Evolutionary conservation across 1,284 basidiomycete species (phyloP).

Genomic region (Rhodotorula sp.): DNA sequence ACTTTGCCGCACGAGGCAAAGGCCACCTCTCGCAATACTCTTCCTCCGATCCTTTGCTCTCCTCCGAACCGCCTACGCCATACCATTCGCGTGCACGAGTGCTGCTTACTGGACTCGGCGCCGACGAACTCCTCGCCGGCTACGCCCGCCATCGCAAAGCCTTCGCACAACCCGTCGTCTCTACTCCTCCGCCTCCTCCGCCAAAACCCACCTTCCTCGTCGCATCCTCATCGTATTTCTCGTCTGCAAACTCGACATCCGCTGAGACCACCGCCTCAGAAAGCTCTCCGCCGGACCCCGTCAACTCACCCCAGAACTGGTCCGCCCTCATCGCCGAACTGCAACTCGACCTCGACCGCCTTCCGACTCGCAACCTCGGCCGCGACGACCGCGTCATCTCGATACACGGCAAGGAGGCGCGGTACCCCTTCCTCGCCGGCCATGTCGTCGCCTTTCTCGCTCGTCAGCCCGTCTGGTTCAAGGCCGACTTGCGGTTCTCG

Average conservation of each 20-base stretch:
- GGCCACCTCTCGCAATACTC: slow-evolving; percentile 55
- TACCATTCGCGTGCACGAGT: slow-evolving; percentile 78
- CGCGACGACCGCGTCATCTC: slow-evolving; percentile 91
- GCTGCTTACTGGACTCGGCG: slow-evolving; percentile 85
- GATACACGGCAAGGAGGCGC: slow-evolving; percentile 79
- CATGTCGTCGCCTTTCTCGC: slow-evolving; percentile 67
- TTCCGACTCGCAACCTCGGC: slow-evolving; percentile 81
- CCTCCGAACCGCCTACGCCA: slow-evolving; percentile 43
- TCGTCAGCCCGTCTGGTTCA: slow-evolving; percentile 69
- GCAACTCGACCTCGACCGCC: slow-evolving; percentile 85
- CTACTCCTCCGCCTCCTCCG: neutral
- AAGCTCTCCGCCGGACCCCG: neutral
- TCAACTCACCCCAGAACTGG: slow-evolving; percentile 54
- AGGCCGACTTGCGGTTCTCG: slow-evolving; percentile 66
- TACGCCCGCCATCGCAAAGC: slow-evolving; percentile 85
- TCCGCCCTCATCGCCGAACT: slow-evolving; percentile 80
- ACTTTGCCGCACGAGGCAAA: slow-evolving; percentile 80
- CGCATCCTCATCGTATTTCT: neutral
- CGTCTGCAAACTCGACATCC: neutral
- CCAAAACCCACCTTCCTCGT: neutral
- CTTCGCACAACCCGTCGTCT: slow-evolving; percentile 50
- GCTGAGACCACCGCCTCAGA: neutral
- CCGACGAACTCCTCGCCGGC: slow-evolving; percentile 92
- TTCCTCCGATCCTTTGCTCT: neutral
- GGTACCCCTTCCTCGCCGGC: slow-evolving; percentile 85